phyloP scores from a whole-genome alignment of 768 basidiomycete species.

The Rhizopogon rudus region DNA sequence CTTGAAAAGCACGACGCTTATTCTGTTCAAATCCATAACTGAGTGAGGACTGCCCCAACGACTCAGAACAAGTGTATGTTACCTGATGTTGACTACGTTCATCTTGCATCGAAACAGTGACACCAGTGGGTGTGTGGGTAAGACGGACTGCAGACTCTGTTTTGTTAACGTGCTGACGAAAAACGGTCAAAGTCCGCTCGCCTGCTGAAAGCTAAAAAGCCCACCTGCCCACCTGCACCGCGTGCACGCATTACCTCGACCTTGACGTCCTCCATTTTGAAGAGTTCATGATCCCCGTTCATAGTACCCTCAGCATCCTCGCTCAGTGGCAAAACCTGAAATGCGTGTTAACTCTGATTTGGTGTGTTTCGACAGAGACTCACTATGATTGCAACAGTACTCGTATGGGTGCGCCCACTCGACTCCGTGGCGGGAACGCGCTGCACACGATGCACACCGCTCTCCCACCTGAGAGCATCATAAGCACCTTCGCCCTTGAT shows the following conservation, averaged over 20 bases:
- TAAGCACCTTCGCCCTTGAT: constrained; percentile 75
- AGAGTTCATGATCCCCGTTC: constrained; percentile 52
- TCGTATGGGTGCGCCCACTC: constrained; percentile 86
- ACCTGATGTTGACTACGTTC: constrained; percentile 95
- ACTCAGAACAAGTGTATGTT: background rate
- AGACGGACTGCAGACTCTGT: constrained; percentile 96
- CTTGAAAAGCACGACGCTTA: constrained; percentile 86
- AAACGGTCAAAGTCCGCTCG: background rate
- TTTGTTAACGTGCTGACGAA: constrained; percentile 86
- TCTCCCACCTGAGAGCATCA: constrained; percentile 81
- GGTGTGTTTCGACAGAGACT: constrained; percentile 19
- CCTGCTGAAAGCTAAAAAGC: constrained; percentile 4
- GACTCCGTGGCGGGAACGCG: constrained; percentile 89
- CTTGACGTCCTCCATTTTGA: constrained; percentile 82
- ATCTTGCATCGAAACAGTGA: constrained; percentile 98
- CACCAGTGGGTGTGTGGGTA: constrained; percentile 88
- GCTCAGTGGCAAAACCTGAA: constrained; percentile 77
- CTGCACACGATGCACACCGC: constrained; percentile 95
- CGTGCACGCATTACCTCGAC: constrained; percentile 93
- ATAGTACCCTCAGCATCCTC: constrained; percentile 55
- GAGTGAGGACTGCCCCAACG: background rate
- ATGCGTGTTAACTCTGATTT: background rate
- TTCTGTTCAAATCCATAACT: constrained; percentile 48
- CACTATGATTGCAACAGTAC: constrained; percentile 84
- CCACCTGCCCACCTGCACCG: constrained; percentile 95